A percentile compares a stretch with the other conserved stretches of the same genome.
These are phyloP conservation scores for Xanthoparmelia taractica DNA, from an alignment of 495 filamentous ascomycete genomes.

Conservation along the genomic window DNA sequence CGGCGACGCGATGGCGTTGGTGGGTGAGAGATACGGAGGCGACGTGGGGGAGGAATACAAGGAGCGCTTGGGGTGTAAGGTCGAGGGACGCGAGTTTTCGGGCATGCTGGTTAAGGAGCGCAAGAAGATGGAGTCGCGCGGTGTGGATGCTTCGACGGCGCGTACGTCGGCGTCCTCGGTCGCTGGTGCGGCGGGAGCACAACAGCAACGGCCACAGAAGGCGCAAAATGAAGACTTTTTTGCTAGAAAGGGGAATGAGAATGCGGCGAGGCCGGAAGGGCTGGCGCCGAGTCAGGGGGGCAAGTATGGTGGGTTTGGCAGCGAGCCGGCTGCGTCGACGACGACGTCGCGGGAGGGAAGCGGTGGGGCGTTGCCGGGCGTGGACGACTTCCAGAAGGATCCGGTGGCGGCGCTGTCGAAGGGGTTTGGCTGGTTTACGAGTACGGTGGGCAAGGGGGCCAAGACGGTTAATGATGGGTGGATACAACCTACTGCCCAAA, in stretches of 20 bases:
- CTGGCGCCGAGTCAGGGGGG: conserved; percentile 83
- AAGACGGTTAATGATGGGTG: conserved; percentile 83
- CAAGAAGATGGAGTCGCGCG: conserved; percentile 31
- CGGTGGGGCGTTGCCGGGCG: conserved; percentile 46
- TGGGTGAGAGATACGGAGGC: conserved; percentile 78
- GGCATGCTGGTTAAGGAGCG: conserved; percentile 23
- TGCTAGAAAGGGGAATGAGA: conserved; percentile 68
- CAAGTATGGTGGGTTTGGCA: conserved; percentile 87
- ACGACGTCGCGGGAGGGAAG: conserved; percentile 20
- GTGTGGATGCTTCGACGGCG: conserved; percentile 25
- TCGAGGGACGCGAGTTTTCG: conserved; percentile 72
- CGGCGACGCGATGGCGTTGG: conserved; percentile 53
- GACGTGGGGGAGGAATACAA: conserved; percentile 93
- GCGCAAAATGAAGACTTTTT: conserved; percentile 83
- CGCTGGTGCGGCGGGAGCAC: too few species aligned
- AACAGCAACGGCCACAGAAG: conserved; percentile 42
- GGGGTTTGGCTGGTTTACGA: conserved; percentile 89
- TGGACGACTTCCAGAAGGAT: conserved; percentile 85
- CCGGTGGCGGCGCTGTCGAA: conserved; percentile 82
- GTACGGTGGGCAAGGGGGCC: conserved; percentile 74
- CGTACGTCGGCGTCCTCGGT: conserved; percentile 31
- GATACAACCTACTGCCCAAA: conserved; percentile 83
- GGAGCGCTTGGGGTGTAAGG: conserved; percentile 75
- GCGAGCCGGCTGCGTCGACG: conserved; percentile 32
- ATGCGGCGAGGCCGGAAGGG: conserved; percentile 63